phyloP scores from a whole-genome alignment of 2,329 filamentous ascomycete genomes.

The Stachybotrys elegans region DNA sequence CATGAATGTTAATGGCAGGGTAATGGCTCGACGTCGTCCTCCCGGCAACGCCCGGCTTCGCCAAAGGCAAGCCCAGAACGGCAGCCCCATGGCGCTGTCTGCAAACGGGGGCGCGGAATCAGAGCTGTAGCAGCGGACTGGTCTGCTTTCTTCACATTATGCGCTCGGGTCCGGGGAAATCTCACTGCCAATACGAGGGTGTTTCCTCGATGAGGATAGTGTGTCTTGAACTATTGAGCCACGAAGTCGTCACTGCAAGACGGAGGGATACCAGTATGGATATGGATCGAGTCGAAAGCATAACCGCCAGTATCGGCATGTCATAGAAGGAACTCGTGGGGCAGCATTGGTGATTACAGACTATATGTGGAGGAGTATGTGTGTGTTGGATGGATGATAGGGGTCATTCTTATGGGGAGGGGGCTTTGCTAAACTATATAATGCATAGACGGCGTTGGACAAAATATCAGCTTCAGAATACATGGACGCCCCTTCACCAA shows the following conservation, averaged over 20 bases:
- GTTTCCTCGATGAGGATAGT: too few species aligned
- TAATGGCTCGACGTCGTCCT: slow-evolving; percentile 37
- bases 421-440: slow-evolving; percentile 15
- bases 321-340: neutral
- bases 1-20: slow-evolving; percentile 37
- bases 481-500: too few species aligned
- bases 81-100: slow-evolving; percentile 53
- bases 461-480: too few species aligned
- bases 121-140: slow-evolving; percentile 36
- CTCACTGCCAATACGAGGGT: too few species aligned
- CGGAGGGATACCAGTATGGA: neutral
- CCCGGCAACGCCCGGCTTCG: slow-evolving; percentile 36
- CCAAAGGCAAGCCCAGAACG: slow-evolving; percentile 43
- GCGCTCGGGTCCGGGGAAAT: too few species aligned
- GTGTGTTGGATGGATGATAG: too few species aligned
- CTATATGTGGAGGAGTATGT: too few species aligned
- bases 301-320: neutral
- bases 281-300: neutral
- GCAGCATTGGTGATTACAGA: slow-evolving; percentile 3
- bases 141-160: neutral
- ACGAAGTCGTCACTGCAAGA: neutral
- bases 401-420: too few species aligned
- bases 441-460: slow-evolving; percentile 31
- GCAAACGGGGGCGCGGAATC: slow-evolving; percentile 53
- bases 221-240: too few species aligned